These are phyloP conservation scores for Striga asiatica DNA, from an alignment of 257 asterid species.

Conservation along the genomic window DNA sequence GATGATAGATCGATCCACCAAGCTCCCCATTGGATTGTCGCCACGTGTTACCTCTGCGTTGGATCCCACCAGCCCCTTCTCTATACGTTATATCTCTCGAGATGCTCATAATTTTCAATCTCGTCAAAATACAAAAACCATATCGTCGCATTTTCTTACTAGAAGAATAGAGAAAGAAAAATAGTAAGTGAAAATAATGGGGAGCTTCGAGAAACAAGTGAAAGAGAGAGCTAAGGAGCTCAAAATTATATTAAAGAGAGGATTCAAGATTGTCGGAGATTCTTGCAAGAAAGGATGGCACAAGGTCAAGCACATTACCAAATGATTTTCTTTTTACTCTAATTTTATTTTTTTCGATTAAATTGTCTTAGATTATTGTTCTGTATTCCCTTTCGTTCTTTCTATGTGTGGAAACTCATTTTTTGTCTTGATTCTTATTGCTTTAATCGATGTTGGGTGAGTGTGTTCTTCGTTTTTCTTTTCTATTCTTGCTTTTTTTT, in stretches of 20 bases:
- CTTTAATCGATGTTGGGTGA: too few species aligned
- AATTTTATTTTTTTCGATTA: neutral
- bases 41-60: slow-evolving; percentile 24
- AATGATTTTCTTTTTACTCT: neutral
- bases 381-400: neutral
- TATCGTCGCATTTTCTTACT: neutral
- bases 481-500: too few species aligned
- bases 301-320: slow-evolving; percentile 38
- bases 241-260: slow-evolving; percentile 33
- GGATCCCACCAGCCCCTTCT: slow-evolving; percentile 24
- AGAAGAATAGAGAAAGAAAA: neutral
- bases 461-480: too few species aligned
- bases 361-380: neutral
- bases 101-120: neutral
- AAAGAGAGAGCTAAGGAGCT: slow-evolving; percentile 36
- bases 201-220: slow-evolving; percentile 40
- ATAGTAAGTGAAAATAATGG: slow-evolving; percentile 32
- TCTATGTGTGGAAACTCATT: too few species aligned
- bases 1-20: neutral
- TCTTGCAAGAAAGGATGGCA: slow-evolving; percentile 65
- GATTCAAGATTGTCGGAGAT: slow-evolving; percentile 32
- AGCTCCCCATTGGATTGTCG: slow-evolving; percentile 4
- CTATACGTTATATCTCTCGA: neutral
- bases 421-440: too few species aligned
- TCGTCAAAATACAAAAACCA: too few species aligned